Evolutionary conservation across 2,329 filamentous ascomycete species (phyloP), one percentile per base, ranked within the genome.

Genomic region (Colletotrichum sp.): DNA sequence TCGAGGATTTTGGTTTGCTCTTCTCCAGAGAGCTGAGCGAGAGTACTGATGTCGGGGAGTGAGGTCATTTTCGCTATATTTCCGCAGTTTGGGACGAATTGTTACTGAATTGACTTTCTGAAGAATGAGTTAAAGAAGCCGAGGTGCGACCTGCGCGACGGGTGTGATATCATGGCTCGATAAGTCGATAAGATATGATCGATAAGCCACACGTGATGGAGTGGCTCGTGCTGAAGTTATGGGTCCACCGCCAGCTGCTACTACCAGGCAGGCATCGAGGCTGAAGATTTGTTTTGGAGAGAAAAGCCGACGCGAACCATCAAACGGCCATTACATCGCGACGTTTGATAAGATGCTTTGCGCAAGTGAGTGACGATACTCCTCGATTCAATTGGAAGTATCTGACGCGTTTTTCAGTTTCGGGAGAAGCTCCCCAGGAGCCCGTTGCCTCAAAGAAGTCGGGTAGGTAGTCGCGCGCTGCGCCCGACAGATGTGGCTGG

Each of bases 391-490:
- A 64, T n/a, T 39, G 21, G 21, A 28, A 10, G n/a, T 65, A 32
- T 26, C 68, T 78, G 63, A 78, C 80, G 77, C 77, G 80, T 77
- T 64, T 59, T 76, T 71, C 82, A 98, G 96, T 99, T 86, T 99
- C 97, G 78, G 97, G 97, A 87, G 96, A 98, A 91, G 93, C 95
- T 88, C 96, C 97, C 79, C 95, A 98, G 88, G 94, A 96, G 87
- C 96, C 97, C 72, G 96, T 99, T 80, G 95, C 96, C 82, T 99
- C 97, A 83, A 94, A 95, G 86, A 98, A 98, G 88, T 98, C 95
- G 83, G 96, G 95, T 96, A 89, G 81, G 92, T 88, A 77, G 24
- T 67, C 67, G 72, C 72, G 66, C 39, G 44, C 39, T 36, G 36
- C 15, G 28, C 9, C 34, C 5, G 18, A 32, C 52, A 63, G 32